A percentile compares a stretch with the other conserved stretches of the same genome.
Evolutionary conservation across 2,329 filamentous ascomycete genomes (phyloP).

Genomic region (Stagonosporopsis cucurbitacearum): DNA sequence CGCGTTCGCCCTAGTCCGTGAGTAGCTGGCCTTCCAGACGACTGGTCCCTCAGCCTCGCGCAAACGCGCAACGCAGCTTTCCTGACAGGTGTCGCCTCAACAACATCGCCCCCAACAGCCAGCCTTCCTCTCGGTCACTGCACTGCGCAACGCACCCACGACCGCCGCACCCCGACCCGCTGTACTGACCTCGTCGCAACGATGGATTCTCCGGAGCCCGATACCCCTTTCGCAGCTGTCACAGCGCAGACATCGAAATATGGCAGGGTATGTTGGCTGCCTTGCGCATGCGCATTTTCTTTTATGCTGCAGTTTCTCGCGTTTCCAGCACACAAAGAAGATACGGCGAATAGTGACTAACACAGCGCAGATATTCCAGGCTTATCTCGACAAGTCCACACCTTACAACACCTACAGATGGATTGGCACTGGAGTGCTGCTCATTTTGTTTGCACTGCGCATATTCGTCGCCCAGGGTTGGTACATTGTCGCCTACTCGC

Average conservation of each 20-base stretch:
- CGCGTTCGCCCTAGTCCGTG: constrained; percentile 14
- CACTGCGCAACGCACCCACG: neutral
- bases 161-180: neutral
- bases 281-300: constrained; percentile 21
- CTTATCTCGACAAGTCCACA: constrained; percentile 90
- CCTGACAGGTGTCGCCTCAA: constrained; percentile 39
- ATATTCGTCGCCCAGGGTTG: constrained; percentile 94
- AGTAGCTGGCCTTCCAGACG: neutral
- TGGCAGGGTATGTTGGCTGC: constrained; percentile 66
- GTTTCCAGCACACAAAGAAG: neutral
- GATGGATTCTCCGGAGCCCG: constrained; percentile 88
- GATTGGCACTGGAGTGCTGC: constrained; percentile 77
- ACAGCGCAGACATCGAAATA: constrained; percentile 81
- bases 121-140: neutral
- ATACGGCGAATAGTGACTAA: constrained; percentile 19
- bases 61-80: constrained; percentile 19
- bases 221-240: constrained; percentile 92
- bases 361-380: constrained; percentile 79
- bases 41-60: constrained; percentile 14
- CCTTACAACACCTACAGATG: constrained; percentile 90
- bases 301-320: neutral
- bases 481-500: constrained; percentile 98
- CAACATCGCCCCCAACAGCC: constrained; percentile 22
- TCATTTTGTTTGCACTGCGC: constrained; percentile 83
- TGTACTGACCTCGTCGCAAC: constrained; percentile 7